Conservation (phyloP, 441 rosid species). For the Erysimum cheiri region DNA sequence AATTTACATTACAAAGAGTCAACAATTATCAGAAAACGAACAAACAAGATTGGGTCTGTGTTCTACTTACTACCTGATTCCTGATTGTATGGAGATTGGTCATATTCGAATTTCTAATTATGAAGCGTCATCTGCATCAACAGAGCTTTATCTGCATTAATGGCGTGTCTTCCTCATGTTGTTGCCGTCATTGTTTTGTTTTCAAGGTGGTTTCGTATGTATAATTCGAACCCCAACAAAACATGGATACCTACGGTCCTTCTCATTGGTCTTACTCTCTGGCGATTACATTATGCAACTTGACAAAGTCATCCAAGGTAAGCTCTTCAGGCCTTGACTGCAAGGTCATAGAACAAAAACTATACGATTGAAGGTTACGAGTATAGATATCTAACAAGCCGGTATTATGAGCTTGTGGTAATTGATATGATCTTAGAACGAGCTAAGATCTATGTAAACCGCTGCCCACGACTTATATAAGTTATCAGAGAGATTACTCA, state of each 20-base stretch:
- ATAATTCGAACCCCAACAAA: slow-evolving; percentile 5
- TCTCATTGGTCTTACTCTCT: slow-evolving; percentile 29
- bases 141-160: not conserved
- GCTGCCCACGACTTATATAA: not conserved
- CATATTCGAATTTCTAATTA: not conserved
- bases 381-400: not conserved
- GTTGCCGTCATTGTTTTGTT: slow-evolving; percentile 12
- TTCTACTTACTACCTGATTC: slow-evolving; percentile 17
- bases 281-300: slow-evolving; percentile 67
- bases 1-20: slow-evolving; percentile 14
- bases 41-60: slow-evolving; percentile 27
- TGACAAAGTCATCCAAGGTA: slow-evolving; percentile 76
- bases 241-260: slow-evolving; percentile 19
- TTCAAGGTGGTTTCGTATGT: slow-evolving; percentile 5
- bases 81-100: slow-evolving; percentile 1
- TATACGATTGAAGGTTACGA: not conserved
- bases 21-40: not conserved
- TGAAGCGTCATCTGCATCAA: slow-evolving; percentile 16
- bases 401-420: not conserved
- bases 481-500: slow-evolving; percentile 46
- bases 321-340: slow-evolving; percentile 99
- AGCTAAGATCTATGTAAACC: not conserved
- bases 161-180: slow-evolving; percentile 11
- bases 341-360: slow-evolving; percentile 26
- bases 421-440: slow-evolving; percentile 8